Conservation (phyloP, 352 stramenopile genomes). For the Pythium aristosporum region DNA sequence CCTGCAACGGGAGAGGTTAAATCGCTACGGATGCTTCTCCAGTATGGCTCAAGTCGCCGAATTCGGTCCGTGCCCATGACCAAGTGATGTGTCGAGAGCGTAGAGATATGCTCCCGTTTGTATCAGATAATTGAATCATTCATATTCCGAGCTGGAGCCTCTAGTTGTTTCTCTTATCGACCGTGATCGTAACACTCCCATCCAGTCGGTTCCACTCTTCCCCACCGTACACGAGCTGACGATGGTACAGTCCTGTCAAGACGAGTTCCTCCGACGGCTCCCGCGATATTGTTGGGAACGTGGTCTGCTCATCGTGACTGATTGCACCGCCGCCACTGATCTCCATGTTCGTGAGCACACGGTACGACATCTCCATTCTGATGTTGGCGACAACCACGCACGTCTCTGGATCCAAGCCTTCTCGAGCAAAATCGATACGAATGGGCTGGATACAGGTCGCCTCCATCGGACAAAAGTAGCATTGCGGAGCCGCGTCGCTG, state of each 20-base stretch:
- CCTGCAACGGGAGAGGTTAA: slow-evolving; percentile 11
- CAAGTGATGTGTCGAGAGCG: slow-evolving; percentile 6
- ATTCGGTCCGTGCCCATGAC: slow-evolving; percentile 22
- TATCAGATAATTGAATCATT: background rate
- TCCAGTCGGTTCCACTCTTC: slow-evolving; percentile 26
- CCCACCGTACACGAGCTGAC: slow-evolving; percentile 5
- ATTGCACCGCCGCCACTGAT: background rate
- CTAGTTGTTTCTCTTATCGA: background rate
- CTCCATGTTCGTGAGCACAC: slow-evolving; percentile 7
- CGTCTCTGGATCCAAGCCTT: background rate
- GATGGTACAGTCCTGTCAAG: slow-evolving; percentile 12
- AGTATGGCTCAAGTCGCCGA: slow-evolving; percentile 16
- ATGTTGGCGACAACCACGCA: slow-evolving; percentile 12
- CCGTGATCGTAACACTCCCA: slow-evolving; percentile 13
- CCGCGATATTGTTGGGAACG: background rate
- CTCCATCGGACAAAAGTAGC: slow-evolving; percentile 53
- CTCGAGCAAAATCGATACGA: slow-evolving; percentile 30
- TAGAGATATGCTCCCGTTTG: no score
- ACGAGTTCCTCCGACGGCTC: background rate
- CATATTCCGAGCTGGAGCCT: background rate
- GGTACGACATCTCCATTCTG: slow-evolving; percentile 26
- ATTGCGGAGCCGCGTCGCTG: slow-evolving; percentile 21
- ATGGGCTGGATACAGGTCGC: slow-evolving; percentile 41
- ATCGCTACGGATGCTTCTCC: slow-evolving; percentile 24
- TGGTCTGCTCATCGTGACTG: background rate